These are phyloP conservation scores for Cerrena zonata DNA, from an alignment of 1,284 basidiomycete species.

Conservation along the genomic window DNA sequence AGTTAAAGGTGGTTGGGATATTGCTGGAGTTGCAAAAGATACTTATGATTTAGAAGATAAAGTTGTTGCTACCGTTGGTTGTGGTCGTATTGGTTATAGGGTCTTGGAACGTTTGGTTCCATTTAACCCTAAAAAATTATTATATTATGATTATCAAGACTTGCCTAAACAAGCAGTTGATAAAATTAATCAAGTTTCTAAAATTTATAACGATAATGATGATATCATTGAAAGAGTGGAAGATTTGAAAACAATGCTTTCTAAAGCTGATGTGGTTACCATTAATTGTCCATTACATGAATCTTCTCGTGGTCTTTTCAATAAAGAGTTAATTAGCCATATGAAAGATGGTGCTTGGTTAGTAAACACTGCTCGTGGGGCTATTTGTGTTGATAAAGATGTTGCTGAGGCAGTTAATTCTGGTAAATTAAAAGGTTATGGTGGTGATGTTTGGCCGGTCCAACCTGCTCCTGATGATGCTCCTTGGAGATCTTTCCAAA, in stretches of 20 bases:
- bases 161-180: slow-evolving; percentile 44
- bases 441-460: slow-evolving; percentile 72
- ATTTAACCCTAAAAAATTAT: slow-evolving; percentile 83
- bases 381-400: slow-evolving; percentile 18
- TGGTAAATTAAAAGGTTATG: slow-evolving; percentile 71
- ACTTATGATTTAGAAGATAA: slow-evolving; percentile 86
- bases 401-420: slow-evolving; percentile 29
- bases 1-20: slow-evolving; percentile 79
- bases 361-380: slow-evolving; percentile 20
- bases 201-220: slow-evolving; percentile 35
- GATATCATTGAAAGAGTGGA: neutral
- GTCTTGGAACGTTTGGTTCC: slow-evolving; percentile 80
- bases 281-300: slow-evolving; percentile 89
- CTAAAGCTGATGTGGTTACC: slow-evolving; percentile 72
- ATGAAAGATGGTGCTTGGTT: slow-evolving; percentile 44
- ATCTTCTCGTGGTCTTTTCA: slow-evolving; percentile 72
- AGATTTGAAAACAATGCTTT: slow-evolving; percentile 14
- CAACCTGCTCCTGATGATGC: slow-evolving; percentile 85
- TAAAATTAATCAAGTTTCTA: slow-evolving; percentile 56
- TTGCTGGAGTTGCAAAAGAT: slow-evolving; percentile 70
- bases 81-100: slow-evolving; percentile 81
- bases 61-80: slow-evolving; percentile 83
- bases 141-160: slow-evolving; percentile 86
- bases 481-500: slow-evolving; percentile 80
- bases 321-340: slow-evolving; percentile 74